Conservation (phyloP, 2,329 filamentous ascomycete species). For the Aspergillus fumigatus region DNA sequence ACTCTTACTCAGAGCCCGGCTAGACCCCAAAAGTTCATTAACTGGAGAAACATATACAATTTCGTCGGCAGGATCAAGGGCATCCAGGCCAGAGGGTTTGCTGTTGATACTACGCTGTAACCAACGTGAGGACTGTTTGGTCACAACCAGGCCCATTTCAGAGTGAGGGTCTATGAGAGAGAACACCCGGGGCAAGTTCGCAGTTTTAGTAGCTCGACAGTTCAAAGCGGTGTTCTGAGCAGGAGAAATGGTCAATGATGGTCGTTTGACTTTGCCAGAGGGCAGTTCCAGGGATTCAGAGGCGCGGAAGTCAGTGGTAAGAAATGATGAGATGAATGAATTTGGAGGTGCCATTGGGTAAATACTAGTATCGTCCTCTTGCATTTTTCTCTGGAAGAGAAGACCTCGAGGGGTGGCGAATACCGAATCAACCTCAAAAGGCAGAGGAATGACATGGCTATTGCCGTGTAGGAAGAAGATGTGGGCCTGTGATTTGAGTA, state of each 20-base stretch:
- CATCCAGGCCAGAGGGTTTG: constrained; percentile 41
- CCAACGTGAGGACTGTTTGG: constrained; percentile 38
- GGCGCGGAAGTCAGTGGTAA: constrained; percentile 33
- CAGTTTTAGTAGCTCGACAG: constrained; percentile 52
- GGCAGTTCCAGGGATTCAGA: constrained; percentile 33
- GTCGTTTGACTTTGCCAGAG: constrained; percentile 38
- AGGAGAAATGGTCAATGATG: constrained; percentile 46
- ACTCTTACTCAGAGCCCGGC: constrained; percentile 36
- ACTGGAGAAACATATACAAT: constrained; percentile 75
- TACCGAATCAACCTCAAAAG: constrained; percentile 87
- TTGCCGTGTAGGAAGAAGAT: constrained; percentile 86
- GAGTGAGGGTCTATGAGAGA: constrained; percentile 80
- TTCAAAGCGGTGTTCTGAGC: constrained; percentile 53
- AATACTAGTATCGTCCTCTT: constrained; percentile 19
- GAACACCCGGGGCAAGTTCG: constrained; percentile 62
- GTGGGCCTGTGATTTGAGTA: constrained; percentile 88
- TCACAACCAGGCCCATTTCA: constrained; percentile 78
- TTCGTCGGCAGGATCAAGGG: constrained; percentile 73
- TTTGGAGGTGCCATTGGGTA: constrained; percentile 64
- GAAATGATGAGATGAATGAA: constrained; percentile 72
- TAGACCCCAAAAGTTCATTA: constrained; percentile 41
- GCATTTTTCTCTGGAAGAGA: constrained; percentile 75
- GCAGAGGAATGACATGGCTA: constrained; percentile 84
- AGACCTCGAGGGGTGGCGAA: constrained; percentile 79
- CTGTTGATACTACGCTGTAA: constrained; percentile 22